Percentiles rank a stretch among this genome's conserved stretches.
These are phyloP conservation scores for Solanum okadae DNA, from an alignment of 257 asterid species.

Conservation along the genomic window DNA sequence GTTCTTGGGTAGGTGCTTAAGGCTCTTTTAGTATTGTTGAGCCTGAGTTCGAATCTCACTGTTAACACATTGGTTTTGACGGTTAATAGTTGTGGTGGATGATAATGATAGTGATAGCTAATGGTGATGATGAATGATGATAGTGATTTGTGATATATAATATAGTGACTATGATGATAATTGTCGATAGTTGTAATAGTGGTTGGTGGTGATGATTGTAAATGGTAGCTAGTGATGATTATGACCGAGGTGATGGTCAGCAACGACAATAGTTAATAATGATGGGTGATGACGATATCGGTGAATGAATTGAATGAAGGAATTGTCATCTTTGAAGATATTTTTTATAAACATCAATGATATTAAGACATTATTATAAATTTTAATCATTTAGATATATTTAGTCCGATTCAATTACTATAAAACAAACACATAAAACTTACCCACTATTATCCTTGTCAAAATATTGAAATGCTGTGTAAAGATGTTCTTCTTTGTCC, in stretches of 20 bases:
- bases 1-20: no score
- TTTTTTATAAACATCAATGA: not conserved
- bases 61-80: not conserved
- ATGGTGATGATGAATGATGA: not conserved
- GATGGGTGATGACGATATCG: not conserved
- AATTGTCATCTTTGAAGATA: no score
- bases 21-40: no score
- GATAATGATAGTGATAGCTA: not conserved
- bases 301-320: not conserved
- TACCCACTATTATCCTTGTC: conserved; percentile 98
- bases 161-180: not conserved
- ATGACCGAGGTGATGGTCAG: not conserved
- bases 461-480: conserved; percentile 93
- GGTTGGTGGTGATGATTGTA: not conserved
- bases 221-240: not conserved
- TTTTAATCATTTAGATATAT: no score
- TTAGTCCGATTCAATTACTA: no score
- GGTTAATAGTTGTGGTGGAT: not conserved
- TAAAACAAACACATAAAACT: not conserved
- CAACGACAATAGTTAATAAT: not conserved
- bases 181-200: not conserved
- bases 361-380: no score
- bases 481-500: conserved; percentile 98
- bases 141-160: not conserved
- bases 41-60: no score